Percentiles rank a stretch among this genome's conserved stretches.
Conservation (phyloP, 2,329 filamentous ascomycete species). For the Thelonectria olida region DNA sequence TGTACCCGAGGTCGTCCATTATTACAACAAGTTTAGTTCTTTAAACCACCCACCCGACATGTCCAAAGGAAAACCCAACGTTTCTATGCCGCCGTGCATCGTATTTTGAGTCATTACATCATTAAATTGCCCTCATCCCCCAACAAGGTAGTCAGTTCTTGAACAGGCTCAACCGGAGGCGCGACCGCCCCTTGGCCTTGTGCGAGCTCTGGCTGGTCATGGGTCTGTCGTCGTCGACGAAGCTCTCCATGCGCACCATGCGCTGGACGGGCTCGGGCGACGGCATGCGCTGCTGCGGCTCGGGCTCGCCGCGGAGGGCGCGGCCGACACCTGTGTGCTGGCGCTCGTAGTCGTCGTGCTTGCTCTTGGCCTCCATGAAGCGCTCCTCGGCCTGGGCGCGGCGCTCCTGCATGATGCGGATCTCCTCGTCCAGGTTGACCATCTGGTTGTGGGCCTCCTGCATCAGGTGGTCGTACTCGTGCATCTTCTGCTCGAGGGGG, state of each 20-base stretch:
- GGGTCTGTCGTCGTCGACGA: slow-evolving; percentile 16
- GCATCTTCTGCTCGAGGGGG: slow-evolving; percentile 55
- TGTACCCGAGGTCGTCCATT: neutral
- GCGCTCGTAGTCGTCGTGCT: slow-evolving; percentile 23
- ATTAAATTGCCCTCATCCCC: neutral
- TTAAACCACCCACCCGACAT: neutral
- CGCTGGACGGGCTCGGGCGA: slow-evolving; percentile 18
- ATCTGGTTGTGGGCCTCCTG: slow-evolving; percentile 52
- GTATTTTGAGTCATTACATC: slow-evolving; percentile 19
- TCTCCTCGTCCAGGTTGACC: slow-evolving; percentile 53
- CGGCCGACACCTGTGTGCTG: slow-evolving; percentile 19
- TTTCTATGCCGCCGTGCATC: slow-evolving; percentile 11
- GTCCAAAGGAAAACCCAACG: neutral
- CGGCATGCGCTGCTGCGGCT: slow-evolving; percentile 3
- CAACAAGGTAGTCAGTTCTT: slow-evolving; percentile 20
- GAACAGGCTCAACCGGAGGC: slow-evolving; percentile 19
- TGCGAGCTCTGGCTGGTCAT: slow-evolving; percentile 21
- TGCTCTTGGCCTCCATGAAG: slow-evolving; percentile 19
- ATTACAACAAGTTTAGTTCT: neutral
- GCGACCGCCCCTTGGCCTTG: slow-evolving; percentile 15
- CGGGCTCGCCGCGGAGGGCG: slow-evolving; percentile 15
- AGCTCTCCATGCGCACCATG: slow-evolving; percentile 21
- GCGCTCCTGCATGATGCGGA: slow-evolving; percentile 40
- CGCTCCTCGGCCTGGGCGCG: slow-evolving; percentile 19
- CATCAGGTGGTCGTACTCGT: slow-evolving; percentile 55